Base-by-base conservation (phyloP, 129 eudicot species). In the Artemisia argyi region DNA sequence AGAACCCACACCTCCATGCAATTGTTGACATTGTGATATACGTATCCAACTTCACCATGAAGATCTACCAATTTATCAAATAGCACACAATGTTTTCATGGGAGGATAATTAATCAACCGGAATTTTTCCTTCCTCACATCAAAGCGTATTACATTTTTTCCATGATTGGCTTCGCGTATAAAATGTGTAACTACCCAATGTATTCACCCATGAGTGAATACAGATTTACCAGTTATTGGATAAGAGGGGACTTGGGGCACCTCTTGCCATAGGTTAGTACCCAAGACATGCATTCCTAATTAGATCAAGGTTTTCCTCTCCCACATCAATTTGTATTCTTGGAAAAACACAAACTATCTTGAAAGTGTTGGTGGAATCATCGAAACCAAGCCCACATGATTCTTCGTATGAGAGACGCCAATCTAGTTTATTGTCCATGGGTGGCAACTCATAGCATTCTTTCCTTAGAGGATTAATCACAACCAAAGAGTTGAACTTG, bases 351-450 rank as follows among this genome's bases (percentile, higher is more conserved):
- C 12, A 35, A 13, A 70, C 65, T 1, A 24, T 42, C 54, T 56
- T 70, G 8, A 70, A 70, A 12, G 65, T 56, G 52, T 56, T 17
- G 20, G 42, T 69, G 17, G 53, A 54, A 54, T 55, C 19, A 12
- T 69, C 74, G 11, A 69, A 54, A 54, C 65, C 74, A 12, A 69
- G 52, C 48, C 73, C 73, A 2, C 48, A 60, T 10, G 63, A 42
- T 4, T 17, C 10, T 5, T 17, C 30, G 30, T 17, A 68, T 10
- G n/a, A 11, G 14, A 4, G 4, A 14, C 4, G 10, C 5, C 24
- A 56, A 48, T 15, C 14, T 18, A 5, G 32, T 13, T 39, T 24
- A 13, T 26, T 26, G 6, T 2, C 9, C 26, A 68, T 68, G 17
- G 73, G 53, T 70, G 65, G 75, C 55, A 56, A 56, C 46, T 32